Percentiles rank a stretch among this genome's conserved stretches.
Evolutionary conservation across 495 filamentous ascomycete species (phyloP).

Genomic region (Penicillium odoratum): DNA sequence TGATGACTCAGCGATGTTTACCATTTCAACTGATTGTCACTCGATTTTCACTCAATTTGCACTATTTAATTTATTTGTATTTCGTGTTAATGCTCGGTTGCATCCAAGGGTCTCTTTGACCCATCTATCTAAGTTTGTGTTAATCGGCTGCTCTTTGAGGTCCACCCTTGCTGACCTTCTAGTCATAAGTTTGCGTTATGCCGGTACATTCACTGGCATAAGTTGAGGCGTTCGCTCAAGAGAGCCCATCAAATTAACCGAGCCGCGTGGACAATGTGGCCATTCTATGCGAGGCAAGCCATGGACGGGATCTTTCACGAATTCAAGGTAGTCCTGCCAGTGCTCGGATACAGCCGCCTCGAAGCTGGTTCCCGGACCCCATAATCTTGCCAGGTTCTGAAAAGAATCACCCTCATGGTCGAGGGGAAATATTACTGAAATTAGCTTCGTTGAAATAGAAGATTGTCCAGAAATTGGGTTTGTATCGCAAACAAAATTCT

Average conservation of each 20-base stretch:
- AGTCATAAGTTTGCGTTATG: not conserved
- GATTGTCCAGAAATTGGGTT: not conserved
- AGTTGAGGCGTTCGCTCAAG: too few relatives aligned
- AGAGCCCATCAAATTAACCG: not conserved
- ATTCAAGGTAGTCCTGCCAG: conserved; percentile 1
- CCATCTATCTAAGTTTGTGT: conserved; percentile 8
- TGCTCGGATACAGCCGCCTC: not conserved
- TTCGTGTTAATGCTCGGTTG: too few relatives aligned
- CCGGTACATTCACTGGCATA: not conserved
- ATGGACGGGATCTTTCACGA: conserved; percentile 4
- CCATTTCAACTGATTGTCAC: not conserved
- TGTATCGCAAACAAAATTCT: not conserved
- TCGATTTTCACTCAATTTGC: not conserved
- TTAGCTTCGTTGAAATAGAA: conserved; percentile 1
- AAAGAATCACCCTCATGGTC: conserved; percentile 1
- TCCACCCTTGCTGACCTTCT: not conserved
- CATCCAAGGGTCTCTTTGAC: not conserved
- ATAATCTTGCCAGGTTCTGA: not conserved
- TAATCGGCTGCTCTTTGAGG: not conserved
- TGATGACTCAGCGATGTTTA: conserved; percentile 2
- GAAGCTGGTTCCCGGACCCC: not conserved
- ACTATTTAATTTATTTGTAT: too few relatives aligned
- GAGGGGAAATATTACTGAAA: not conserved
- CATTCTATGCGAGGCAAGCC: not conserved
- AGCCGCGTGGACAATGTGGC: not conserved